Conservation (phyloP, 306 rosid species). For the Ziziphus jujuba region DNA sequence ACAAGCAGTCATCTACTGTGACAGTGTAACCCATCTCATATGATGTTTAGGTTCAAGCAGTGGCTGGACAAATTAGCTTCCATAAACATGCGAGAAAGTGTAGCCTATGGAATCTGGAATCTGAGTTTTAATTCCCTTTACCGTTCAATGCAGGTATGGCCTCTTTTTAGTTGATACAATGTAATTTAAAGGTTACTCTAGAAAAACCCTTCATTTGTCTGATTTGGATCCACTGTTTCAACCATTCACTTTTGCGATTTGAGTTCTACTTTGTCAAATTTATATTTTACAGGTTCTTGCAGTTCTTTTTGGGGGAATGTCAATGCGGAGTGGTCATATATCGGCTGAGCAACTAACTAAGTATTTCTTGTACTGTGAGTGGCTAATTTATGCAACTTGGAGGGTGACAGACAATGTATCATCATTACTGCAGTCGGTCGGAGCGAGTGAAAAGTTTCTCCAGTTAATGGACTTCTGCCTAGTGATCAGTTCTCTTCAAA, state of each 20-base stretch:
- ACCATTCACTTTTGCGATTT: background rate
- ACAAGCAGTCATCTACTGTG: background rate
- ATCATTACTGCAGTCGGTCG: conserved; percentile 75
- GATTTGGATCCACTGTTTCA: background rate
- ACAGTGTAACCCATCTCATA: background rate
- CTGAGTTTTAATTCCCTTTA: conserved; percentile 58
- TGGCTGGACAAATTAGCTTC: conserved; percentile 62
- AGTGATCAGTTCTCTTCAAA: conserved; percentile 57
- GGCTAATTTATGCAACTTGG: conserved; percentile 90
- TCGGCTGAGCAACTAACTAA: conserved; percentile 77
- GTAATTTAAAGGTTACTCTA: background rate
- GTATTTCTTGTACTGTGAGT: conserved; percentile 83
- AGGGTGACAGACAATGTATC: conserved; percentile 70
- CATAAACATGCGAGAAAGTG: conserved; percentile 59
- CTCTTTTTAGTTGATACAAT: conserved; percentile 15
- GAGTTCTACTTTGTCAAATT: conserved; percentile 9
- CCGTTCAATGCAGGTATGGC: conserved; percentile 70
- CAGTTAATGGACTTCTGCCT: conserved; percentile 56
- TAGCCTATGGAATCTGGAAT: conserved; percentile 69
- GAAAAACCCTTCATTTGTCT: background rate
- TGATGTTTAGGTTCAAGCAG: conserved; percentile 52
- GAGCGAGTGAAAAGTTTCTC: conserved; percentile 70
- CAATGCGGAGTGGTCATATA: conserved; percentile 43
- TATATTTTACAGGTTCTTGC: conserved; percentile 59
- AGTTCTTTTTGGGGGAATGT: conserved; percentile 61